Evolutionary conservation across 2,329 filamentous ascomycete genomes (phyloP).

Genomic region (Lomentospora prolificans): DNA sequence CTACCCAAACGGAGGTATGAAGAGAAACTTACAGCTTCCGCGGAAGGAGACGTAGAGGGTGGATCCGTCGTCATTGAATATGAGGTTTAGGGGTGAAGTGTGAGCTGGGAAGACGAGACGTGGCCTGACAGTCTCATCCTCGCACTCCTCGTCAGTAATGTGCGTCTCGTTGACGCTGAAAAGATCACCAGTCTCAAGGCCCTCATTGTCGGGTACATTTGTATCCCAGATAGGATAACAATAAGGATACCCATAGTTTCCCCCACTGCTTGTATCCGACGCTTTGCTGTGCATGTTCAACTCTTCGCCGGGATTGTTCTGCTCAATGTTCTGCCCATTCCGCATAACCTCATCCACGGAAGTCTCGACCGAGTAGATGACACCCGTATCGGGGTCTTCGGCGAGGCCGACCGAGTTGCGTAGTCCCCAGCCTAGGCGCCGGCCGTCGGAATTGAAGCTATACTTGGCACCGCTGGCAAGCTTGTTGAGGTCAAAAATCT

Average conservation of each 20-base stretch:
- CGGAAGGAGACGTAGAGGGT: constrained; percentile 61
- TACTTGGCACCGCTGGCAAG: constrained; percentile 20
- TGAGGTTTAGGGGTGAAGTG: constrained; percentile 61
- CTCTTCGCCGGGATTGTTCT: constrained; percentile 64
- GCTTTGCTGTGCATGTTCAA: constrained; percentile 62
- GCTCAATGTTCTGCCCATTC: constrained; percentile 49
- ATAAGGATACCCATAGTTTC: constrained; percentile 61
- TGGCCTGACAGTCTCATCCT: constrained; percentile 34
- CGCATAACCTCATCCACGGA: constrained; percentile 55
- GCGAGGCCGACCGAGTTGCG: constrained; percentile 62
- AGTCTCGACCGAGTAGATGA: constrained; percentile 58
- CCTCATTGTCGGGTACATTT: constrained; percentile 26
- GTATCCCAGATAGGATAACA: constrained; percentile 60
- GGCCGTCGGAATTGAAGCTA: constrained; percentile 38
- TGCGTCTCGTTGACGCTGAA: constrained; percentile 30
- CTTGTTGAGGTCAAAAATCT: constrained; percentile 39
- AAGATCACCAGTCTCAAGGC: constrained; percentile 37
- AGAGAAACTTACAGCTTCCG: constrained; percentile 49
- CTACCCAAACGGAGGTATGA: no score
- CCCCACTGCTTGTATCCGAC: constrained; percentile 22
- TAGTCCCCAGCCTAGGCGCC: constrained; percentile 55
- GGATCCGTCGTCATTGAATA: constrained; percentile 48
- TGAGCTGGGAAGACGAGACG: constrained; percentile 53
- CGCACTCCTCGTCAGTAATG: constrained; percentile 35
- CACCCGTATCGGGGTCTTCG: constrained; percentile 46